Evolutionary conservation across 2,329 filamentous ascomycete species (phyloP).

Genomic region (Sporothrix sp.): DNA sequence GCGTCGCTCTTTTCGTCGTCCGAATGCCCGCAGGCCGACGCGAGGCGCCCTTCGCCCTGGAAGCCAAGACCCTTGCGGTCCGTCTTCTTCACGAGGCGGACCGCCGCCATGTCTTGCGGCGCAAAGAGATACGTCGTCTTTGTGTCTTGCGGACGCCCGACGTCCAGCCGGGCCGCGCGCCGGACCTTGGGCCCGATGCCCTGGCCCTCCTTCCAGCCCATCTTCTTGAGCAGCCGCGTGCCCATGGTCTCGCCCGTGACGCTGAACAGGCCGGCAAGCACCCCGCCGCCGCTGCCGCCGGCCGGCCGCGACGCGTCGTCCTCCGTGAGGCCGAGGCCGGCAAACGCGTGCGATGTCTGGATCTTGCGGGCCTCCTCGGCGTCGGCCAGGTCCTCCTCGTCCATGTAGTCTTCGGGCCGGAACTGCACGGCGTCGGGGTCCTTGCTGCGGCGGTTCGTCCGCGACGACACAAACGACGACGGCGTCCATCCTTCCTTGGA

Average conservation of each 20-base stretch:
- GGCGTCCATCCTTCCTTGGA: conserved; percentile 98
- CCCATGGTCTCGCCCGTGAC: conserved; percentile 76
- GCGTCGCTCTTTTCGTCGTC: conserved; percentile 35
- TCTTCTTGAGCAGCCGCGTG: conserved; percentile 70
- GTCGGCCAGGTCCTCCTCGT: conserved; percentile 88
- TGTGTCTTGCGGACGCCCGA: conserved; percentile 29
- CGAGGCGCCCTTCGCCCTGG: conserved; percentile 46
- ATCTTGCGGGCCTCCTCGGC: conserved; percentile 68
- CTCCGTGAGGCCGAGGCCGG: conserved; percentile 61
- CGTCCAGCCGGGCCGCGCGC: conserved; percentile 60
- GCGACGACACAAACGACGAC: conserved; percentile 82
- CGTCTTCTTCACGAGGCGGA: conserved; percentile 53
- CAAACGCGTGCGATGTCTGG: conserved; percentile 63
- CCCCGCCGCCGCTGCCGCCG: conserved; percentile 15
- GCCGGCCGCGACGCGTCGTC: conserved; percentile 42
- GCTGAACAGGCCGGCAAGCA: conserved; percentile 62
- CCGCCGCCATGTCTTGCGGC: conserved; percentile 66
- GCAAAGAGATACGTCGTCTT: conserved; percentile 64
- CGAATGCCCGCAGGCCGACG: conserved; percentile 23
- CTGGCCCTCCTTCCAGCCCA: conserved; percentile 95
- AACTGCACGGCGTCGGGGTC: conserved; percentile 43
- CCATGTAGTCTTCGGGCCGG: conserved; percentile 89
- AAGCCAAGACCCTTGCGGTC: conserved; percentile 64
- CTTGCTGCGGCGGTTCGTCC: conserved; percentile 65
- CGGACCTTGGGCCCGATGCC: conserved; percentile 82